Conservation (phyloP, 805 yeast species). For the Tetrapisispora namnaoensis region DNA sequence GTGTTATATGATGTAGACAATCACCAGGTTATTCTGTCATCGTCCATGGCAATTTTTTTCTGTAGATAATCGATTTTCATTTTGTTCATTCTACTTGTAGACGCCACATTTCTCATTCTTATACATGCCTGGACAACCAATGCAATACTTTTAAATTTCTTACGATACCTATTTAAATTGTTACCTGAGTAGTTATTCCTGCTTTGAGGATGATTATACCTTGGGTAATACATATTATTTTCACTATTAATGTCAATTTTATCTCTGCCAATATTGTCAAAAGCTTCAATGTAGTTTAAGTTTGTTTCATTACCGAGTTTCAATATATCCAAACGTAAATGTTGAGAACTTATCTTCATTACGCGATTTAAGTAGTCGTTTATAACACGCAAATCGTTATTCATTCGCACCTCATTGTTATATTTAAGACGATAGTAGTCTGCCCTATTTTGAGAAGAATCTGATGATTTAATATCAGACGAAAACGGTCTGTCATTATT, state of each 20-base stretch:
- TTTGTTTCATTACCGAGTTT: conserved; percentile 19
- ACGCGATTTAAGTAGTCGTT: conserved; percentile 27
- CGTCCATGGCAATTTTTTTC: conserved; percentile 19
- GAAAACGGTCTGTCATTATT: not conserved
- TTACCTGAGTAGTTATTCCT: not conserved
- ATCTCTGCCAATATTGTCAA: not conserved
- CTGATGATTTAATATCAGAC: not conserved
- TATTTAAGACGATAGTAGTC: conserved; percentile 27
- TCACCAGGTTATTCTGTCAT: conserved; percentile 21
- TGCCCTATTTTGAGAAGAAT: conserved; percentile 12
- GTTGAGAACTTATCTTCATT: conserved; percentile 23
- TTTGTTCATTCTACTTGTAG: conserved; percentile 19
- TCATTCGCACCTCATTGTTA: conserved; percentile 24
- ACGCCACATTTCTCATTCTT: conserved; percentile 20
- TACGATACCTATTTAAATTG: conserved; percentile 1
- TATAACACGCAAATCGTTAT: conserved; percentile 25
- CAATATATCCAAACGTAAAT: conserved; percentile 21
- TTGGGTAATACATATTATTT: not conserved
- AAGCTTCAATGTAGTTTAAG: not conserved
- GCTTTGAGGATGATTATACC: not conserved
- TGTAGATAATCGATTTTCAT: conserved; percentile 20
- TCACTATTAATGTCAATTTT: not conserved
- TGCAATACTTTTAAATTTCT: conserved; percentile 25
- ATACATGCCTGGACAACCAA: conserved; percentile 23
- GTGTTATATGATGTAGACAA: too few species aligned